A percentile compares a stretch with the other conserved stretches of the same genome.
Conservation (phyloP, 176 grass and related monocot genomes). For the Oryza coarctata region DNA sequence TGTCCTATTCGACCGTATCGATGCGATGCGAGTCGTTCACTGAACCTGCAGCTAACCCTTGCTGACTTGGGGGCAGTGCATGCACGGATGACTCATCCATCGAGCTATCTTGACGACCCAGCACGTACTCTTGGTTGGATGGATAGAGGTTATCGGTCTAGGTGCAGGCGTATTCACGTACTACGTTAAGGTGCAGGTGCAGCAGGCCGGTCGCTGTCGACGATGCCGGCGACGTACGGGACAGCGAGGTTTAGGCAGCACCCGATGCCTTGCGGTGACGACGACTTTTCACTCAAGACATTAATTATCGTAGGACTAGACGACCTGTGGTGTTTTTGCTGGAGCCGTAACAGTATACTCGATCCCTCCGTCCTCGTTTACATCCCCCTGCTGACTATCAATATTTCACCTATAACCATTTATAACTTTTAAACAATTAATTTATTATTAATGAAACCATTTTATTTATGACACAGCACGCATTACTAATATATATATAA, state of each 20-base stretch:
- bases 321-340: not conserved
- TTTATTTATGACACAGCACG: too few species aligned
- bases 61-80: not conserved
- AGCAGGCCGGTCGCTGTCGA: not conserved
- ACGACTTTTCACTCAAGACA: not conserved
- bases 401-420: too few species aligned
- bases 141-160: not conserved
- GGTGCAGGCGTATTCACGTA: too few species aligned
- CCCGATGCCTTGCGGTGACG: too few species aligned
- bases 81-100: not conserved
- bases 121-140: not conserved
- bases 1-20: not conserved
- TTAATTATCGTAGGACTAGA: too few species aligned
- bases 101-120: not conserved
- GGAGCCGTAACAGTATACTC: not conserved
- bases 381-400: too few species aligned
- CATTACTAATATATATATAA: too few species aligned
- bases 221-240: constrained; percentile 9
- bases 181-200: too few species aligned
- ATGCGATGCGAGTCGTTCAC: not conserved
- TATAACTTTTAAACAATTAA: too few species aligned
- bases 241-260: not conserved
- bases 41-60: not conserved
- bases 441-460: too few species aligned
- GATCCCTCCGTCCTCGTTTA: too few species aligned